Conservation (phyloP, 352 stramenopile species). For the Globisporangium barbulae region DNA sequence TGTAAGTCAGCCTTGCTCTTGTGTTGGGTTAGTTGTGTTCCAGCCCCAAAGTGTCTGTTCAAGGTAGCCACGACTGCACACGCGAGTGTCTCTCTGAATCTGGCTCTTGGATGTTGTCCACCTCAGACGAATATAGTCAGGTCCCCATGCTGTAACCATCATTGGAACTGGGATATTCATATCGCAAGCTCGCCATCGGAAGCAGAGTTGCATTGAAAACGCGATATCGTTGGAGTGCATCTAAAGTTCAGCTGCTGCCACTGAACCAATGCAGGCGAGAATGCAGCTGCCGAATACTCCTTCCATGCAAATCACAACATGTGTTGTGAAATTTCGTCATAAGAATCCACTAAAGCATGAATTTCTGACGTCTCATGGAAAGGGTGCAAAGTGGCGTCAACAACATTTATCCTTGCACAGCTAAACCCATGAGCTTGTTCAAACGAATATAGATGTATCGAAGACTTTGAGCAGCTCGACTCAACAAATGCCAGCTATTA, state of each 20-base stretch:
- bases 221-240: background rate
- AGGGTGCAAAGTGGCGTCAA: background rate
- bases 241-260: background rate
- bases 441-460: too few relatives aligned
- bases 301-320: background rate
- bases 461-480: too few relatives aligned
- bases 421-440: too few relatives aligned
- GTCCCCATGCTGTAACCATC: background rate
- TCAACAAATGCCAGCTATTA: too few relatives aligned
- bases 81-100: background rate
- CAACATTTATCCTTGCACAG: background rate
- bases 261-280: background rate
- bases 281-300: background rate
- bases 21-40: too few relatives aligned
- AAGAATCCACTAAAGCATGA: background rate
- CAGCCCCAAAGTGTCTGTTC: background rate
- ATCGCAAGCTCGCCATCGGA: too few relatives aligned
- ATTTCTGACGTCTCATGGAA: background rate
- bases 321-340: background rate
- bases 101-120: background rate
- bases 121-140: background rate
- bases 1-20: background rate
- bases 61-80: background rate
- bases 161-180: background rate
- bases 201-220: background rate